Base-by-base conservation (phyloP, 2,329 filamentous ascomycete species). In the Claviceps humidiphila region DNA sequence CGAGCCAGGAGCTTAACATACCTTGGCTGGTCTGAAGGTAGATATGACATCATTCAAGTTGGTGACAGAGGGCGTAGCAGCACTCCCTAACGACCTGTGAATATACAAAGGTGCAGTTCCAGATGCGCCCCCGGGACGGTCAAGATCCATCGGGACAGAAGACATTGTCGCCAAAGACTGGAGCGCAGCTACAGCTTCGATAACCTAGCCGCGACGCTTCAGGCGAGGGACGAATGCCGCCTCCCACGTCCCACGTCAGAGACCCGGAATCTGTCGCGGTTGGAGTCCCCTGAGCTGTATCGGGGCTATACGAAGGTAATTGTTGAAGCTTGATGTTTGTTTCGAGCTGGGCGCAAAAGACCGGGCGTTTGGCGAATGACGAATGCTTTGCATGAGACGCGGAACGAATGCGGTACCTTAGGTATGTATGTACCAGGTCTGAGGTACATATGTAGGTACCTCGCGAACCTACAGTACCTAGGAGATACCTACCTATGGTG, bases 11-110 rank as follows among this genome's bases (percentile, higher is more conserved):
- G 17, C 42, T 22, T 13, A 11, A 53, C 69, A 59, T 70, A 91
- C 87, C 76, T 89, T 89, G 47, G 84, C 84, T 7, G 91, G 88
- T 49, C 87, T 78, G 65, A 88, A 95, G 51, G 77, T 82, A 40
- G 80, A 75, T 59, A 95, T 84, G 58, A 93, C 76, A 61, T 95
- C 88, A 61, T 80, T 77, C 51, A 95, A 77, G 63, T 86, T 86
- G 13, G 84, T 81, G 5, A 77, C 77, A 53, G 71, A 71, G 42
- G 70, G 59, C 51, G 64, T 69, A 46, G 61, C 59, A 44, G 30
- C 30, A 4, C 30, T 34, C 30, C 68, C 70, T 20, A 77, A 58
- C 11, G 71, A 72, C 20, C 77, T 71, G 8, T 73, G 71, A 49
- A 78, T 76, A 55, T 76, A 76, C 43, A 78, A 68, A 1, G 73